Percentiles rank a stretch among this genome's conserved stretches.
Evolutionary conservation across 2,329 filamentous ascomycete species (phyloP).

Genomic region (Elsinoe arachidis): DNA sequence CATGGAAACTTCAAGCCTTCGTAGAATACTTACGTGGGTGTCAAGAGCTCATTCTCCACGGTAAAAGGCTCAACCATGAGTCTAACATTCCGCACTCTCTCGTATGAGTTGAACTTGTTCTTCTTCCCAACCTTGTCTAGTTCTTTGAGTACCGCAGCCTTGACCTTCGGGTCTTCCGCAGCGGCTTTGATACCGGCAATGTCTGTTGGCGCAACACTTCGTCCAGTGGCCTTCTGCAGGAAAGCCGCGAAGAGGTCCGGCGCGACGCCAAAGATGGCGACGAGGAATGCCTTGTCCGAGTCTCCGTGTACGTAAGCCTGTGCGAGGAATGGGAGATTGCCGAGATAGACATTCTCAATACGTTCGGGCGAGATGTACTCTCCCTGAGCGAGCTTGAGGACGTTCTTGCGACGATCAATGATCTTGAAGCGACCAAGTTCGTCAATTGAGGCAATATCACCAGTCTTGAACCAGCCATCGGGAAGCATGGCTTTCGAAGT

Average conservation of each 20-base stretch:
- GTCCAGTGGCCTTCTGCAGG: constrained; percentile 66
- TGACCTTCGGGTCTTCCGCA: constrained; percentile 59
- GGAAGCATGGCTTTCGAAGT: constrained; percentile 71
- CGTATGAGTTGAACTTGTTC: constrained; percentile 86
- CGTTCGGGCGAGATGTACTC: constrained; percentile 17
- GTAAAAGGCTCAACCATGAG: constrained; percentile 84
- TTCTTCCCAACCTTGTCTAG: constrained; percentile 70
- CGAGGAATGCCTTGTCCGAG: constrained; percentile 67
- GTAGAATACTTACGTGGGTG: constrained; percentile 63
- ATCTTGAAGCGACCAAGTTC: constrained; percentile 15
- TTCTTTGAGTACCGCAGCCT: constrained; percentile 66
- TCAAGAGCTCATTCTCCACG: constrained; percentile 83
- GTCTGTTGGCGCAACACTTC: constrained; percentile 48
- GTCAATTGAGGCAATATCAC: constrained; percentile 47
- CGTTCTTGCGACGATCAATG: constrained; percentile 17
- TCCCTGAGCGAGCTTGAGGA: constrained; percentile 16
- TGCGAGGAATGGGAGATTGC: constrained; percentile 66
- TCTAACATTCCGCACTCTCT: constrained; percentile 66
- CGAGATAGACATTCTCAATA: constrained; percentile 39
- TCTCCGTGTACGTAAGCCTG: constrained; percentile 90
- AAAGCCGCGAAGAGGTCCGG: constrained; percentile 75
- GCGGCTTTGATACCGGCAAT: constrained; percentile 58
- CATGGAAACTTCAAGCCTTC: not conserved
- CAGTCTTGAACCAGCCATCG: constrained; percentile 95
- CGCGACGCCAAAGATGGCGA: constrained; percentile 81